Evolutionary conservation across 2,329 filamentous ascomycete genomes (phyloP), one percentile per base, ranked within the genome.

Genomic region (Didymosphaeria variabile): DNA sequence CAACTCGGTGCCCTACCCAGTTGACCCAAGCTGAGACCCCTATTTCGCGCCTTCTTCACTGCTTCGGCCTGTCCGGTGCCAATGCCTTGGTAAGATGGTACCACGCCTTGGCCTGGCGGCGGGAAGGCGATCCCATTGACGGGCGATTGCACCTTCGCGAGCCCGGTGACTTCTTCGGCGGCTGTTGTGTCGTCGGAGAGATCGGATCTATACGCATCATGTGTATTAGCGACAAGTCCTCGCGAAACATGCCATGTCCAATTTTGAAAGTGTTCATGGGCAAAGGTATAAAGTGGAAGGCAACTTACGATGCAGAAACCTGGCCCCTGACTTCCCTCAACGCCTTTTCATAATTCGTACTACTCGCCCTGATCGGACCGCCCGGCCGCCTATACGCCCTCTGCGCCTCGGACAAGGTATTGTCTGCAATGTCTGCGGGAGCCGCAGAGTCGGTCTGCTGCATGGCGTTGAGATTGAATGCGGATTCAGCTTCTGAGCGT

Each of bases 401-500:
- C 21, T 67, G 62, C 10, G 73, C 74, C 58, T 77, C 75, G 19
- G 61, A 57, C 40, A 60, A 46, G 19, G 56, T 57, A 29, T 63
- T 47, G 17, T 54, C 53, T 13, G 47, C 42, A 29, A 62, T 47
- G 17, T 54, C 53, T 13, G 47, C 42, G 38, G 76, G 76, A 3
- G 75, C 76, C 38, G 76, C 76, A 10, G 74, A 73, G 46, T 78
- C 76, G 23, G 76, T 78, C 60, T 77, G 75, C 12, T 67, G 57
- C 32, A 53, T 56, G 21, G 64, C 71, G 65, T 78, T 78, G 32
- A 66, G 63, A 1, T 67, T 67, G 47, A 78, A 69, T 26, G 71
- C 72, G n/a, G 67, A 71, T 65, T 78, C 76, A 21, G 72, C 76
- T 69, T 77, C 70, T 13, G 70, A 72, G 21, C 76, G 74, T 17